Conservation (phyloP, 257 asterid genomes). For the Lavandula angustifolia region DNA sequence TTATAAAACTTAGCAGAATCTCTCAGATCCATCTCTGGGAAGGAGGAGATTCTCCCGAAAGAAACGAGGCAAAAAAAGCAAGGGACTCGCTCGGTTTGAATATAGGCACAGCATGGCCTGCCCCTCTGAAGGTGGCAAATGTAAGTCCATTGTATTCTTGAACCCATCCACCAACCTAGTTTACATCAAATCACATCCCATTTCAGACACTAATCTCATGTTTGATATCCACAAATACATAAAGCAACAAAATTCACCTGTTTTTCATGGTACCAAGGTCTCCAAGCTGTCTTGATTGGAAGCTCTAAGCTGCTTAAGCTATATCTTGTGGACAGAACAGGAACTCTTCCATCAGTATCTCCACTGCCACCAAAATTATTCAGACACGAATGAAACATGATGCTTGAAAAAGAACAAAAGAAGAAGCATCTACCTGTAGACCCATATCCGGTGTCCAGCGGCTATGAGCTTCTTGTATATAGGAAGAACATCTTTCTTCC, state of each 20-base stretch:
- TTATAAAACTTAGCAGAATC: too few relatives aligned
- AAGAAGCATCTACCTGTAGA: slow-evolving; percentile 61
- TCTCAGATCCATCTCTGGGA: slow-evolving; percentile 39
- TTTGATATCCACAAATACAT: not conserved
- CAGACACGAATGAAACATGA: not conserved
- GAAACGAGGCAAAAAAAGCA: slow-evolving; percentile 71
- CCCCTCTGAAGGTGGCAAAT: slow-evolving; percentile 89
- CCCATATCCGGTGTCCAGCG: slow-evolving; percentile 77
- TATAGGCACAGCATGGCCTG: slow-evolving; percentile 89
- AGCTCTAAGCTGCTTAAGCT: slow-evolving; percentile 69
- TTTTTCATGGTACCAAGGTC: slow-evolving; percentile 88
- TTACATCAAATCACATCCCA: not conserved
- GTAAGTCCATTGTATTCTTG: slow-evolving; percentile 84
- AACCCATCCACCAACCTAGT: slow-evolving; percentile 88
- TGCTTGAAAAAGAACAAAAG: not conserved
- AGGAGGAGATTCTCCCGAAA: slow-evolving; percentile 66
- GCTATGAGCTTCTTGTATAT: slow-evolving; percentile 79
- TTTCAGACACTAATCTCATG: not conserved
- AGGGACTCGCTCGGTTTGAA: slow-evolving; percentile 84
- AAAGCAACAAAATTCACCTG: slow-evolving; percentile 50
- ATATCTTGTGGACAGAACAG: slow-evolving; percentile 81
- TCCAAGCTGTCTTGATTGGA: slow-evolving; percentile 67
- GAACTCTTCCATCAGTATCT: slow-evolving; percentile 90
- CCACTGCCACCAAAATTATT: slow-evolving; percentile 51
- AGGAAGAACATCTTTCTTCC: slow-evolving; percentile 68